Evolutionary conservation across 2,329 filamentous ascomycete species (phyloP), one percentile per base, ranked within the genome.

Genomic region (Talaromyces atroroseus): DNA sequence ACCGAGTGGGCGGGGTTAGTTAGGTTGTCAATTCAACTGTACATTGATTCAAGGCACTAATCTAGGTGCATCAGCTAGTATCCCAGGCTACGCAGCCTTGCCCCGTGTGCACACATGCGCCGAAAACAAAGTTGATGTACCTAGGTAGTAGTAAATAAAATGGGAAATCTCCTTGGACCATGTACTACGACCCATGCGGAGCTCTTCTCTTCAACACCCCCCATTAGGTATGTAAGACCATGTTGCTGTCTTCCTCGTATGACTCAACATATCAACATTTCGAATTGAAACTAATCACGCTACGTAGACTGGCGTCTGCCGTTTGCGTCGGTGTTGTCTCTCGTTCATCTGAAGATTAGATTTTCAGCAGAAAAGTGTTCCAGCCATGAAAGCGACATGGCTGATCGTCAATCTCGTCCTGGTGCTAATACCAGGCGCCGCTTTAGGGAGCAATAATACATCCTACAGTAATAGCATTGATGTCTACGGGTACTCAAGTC

Each of bases 311-410:
- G 8, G 14, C n/a, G 29, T 47, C 51, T 53, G 51, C 38, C 29
- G 20, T 46, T 52, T 16, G 26, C 18, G 42, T 14, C 26, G 3
- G 40, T 14, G 8, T 20, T 6, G 40, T 44, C 40, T 44, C 18
- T 23, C 20, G 18, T 44, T 44, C 40, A 44, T 11, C 18, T 44
- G 40, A 44, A 44, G 40, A 23, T 6, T 6, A 12, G 5, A 20
- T 2, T 44, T 44, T 18, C 20, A 44, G 40, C 23, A 7, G 1
- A 23, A 23, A 12, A 44, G 7, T 14, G 40, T 21, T 21, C 20
- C 42, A 47, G 34, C 42, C 42, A 53, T 53, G 51, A 44, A 14
- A 36, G 23, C 21, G 18, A 34, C 32, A 53, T 46, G 51, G 51
- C 7, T 18, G 3, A 16, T 47, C 32, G 16, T 52, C 29, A 14